phyloP scores from a whole-genome alignment of 306 rosid species.

The Ammopiptanthus mongolicus region DNA sequence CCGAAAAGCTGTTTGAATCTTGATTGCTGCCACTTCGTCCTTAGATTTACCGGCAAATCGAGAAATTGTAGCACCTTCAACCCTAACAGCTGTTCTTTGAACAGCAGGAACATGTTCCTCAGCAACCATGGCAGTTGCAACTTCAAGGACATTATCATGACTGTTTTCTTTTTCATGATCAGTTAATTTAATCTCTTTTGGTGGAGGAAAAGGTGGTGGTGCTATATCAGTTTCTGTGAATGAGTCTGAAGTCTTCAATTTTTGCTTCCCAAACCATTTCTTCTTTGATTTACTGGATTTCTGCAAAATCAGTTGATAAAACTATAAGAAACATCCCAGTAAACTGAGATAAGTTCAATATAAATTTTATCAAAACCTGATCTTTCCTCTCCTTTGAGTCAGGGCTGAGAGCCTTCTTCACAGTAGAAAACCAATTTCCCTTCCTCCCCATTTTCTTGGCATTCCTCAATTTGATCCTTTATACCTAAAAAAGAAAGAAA shows the following conservation, averaged over 20 bases:
- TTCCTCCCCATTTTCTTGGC: conserved; percentile 89
- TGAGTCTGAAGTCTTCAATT: conserved; percentile 43
- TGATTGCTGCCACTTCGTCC: conserved; percentile 81
- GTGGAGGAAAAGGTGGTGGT: conserved; percentile 55
- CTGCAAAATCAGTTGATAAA: conserved; percentile 29
- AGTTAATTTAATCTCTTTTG: conserved; percentile 50
- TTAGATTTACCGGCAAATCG: conserved; percentile 54
- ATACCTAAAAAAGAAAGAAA: not conserved
- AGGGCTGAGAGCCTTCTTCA: conserved; percentile 97
- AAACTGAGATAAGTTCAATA: not conserved
- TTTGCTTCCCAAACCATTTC: conserved; percentile 97
- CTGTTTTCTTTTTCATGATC: conserved; percentile 45
- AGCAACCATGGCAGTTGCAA: conserved; percentile 20
- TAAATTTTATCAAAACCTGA: conserved; percentile 41
- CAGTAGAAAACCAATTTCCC: conserved; percentile 89
- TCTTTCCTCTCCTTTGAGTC: conserved; percentile 67
- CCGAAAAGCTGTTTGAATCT: conserved; percentile 89
- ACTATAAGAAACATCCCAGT: conserved; percentile 12
- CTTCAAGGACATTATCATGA: conserved; percentile 40
- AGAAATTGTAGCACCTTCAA: conserved; percentile 27
- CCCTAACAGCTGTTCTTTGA: conserved; percentile 36
- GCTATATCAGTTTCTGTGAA: conserved; percentile 35
- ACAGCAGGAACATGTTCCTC: conserved; percentile 33
- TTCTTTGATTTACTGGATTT: conserved; percentile 68
- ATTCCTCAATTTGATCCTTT: conserved; percentile 57